Evolutionary conservation across 2,329 filamentous ascomycete genomes (phyloP).

Genomic region (Arthrobotrys iridis): DNA sequence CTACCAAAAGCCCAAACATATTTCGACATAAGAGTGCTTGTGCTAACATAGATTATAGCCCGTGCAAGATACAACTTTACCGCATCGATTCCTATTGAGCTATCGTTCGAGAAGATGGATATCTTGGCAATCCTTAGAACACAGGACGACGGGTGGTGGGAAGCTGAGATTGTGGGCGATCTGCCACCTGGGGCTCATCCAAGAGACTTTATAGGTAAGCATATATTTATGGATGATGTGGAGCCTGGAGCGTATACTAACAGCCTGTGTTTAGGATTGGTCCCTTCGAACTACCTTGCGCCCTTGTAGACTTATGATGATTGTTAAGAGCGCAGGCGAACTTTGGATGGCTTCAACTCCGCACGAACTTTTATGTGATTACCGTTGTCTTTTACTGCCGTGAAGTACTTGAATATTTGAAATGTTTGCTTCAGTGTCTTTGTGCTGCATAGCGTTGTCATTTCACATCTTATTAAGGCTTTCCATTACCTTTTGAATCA

Average conservation of each 20-base stretch:
- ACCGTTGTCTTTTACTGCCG: background rate
- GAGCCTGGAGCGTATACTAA: slow-evolving; percentile 4
- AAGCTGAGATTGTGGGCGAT: slow-evolving; percentile 83
- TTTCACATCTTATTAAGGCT: background rate
- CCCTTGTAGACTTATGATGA: slow-evolving; percentile 9
- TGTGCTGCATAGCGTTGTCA: slow-evolving; percentile 20
- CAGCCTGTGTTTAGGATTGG: slow-evolving; percentile 31
- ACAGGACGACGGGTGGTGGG: slow-evolving; percentile 99
- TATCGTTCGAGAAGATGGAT: slow-evolving; percentile 87
- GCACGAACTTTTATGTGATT: background rate
- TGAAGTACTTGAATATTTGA: background rate
- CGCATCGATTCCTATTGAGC: slow-evolving; percentile 68
- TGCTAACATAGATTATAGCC: slow-evolving; percentile 67
- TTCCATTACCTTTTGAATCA: background rate
- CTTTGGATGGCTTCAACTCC: background rate
- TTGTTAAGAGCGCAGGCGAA: background rate
- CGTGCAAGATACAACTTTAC: slow-evolving; percentile 94
- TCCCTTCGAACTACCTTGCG: slow-evolving; percentile 52
- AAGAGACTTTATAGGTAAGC: slow-evolving; percentile 50
- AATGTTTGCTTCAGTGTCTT: background rate
- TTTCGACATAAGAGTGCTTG: slow-evolving; percentile 59
- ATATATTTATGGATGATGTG: background rate
- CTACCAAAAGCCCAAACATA: background rate
- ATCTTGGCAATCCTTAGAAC: slow-evolving; percentile 85
- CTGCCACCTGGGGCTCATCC: slow-evolving; percentile 43